Evolutionary conservation across 2,329 filamentous ascomycete genomes (phyloP), one percentile per base, ranked within the genome.

Genomic region (Colletotrichum tofieldiae): DNA sequence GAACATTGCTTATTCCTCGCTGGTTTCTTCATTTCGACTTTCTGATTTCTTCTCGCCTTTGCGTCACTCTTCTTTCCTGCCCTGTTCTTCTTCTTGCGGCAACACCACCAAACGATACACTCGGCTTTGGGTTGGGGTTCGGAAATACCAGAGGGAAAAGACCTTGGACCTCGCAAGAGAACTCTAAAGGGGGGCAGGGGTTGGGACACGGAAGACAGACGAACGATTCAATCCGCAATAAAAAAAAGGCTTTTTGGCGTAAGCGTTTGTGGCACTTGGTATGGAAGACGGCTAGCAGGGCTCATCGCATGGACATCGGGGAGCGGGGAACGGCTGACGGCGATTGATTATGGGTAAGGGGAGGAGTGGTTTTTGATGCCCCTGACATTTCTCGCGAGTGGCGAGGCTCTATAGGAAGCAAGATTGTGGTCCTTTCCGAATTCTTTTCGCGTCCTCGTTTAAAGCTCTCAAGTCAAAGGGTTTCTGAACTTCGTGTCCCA

Each of bases 271-370:
- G 55, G 35, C 55, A 58, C 55, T 16, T 35, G 37, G 32, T 26
- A 58, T 23, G 55, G n/a, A 41, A 26, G 32, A 41, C 39, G 55
- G 55, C 55, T 58, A 58, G 55, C 14, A 58, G 35, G 55, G 55
- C 55, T 41, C 55, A 26, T 41, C 55, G 35, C 35, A 41, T 58
- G 55, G 35, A 58, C 35, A 41, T 58, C 55, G 37, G 35, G 14
- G 14, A 39, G 55, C 35, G 12, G 4, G 14, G 8, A 39, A 56
- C 52, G 52, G 23, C n/a, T 23, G 32, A n/a, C 20, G n/a, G 18
- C 14, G 35, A 26, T 26, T 49, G 5, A 5, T 49, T n/a, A 41
- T 18, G n/a, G 26, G 32, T 26, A 56, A 18, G 32, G 35, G 20
- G 54, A 32, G 35, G n/a, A 39, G 6, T 11, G n/a, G 54, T 56